Evolutionary conservation across 2,329 filamentous ascomycete species (phyloP).

Genomic region (Colletotrichum siamense): DNA sequence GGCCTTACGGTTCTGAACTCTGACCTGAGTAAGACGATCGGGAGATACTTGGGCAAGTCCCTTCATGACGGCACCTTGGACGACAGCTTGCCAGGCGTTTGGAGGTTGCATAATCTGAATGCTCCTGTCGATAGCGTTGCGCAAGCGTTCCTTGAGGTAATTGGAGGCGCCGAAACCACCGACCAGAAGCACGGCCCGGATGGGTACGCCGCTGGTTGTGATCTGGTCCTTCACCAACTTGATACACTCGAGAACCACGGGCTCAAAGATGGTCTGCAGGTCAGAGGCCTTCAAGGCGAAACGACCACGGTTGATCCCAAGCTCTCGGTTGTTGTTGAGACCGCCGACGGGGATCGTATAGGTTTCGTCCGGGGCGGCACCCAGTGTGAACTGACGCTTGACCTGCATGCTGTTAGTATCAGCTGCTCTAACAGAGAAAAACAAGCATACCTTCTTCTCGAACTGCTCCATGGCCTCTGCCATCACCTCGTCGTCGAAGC

Average conservation of each 20-base stretch:
- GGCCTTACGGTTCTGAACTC: conserved; percentile 61
- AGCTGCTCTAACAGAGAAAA: not conserved
- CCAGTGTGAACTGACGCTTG: conserved; percentile 32
- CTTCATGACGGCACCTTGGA: conserved; percentile 57
- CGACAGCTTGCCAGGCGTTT: conserved; percentile 55
- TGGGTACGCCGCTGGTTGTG: conserved; percentile 42
- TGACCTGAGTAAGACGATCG: conserved; percentile 38
- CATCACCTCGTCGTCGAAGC: conserved; percentile 46
- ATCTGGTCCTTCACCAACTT: conserved; percentile 50
- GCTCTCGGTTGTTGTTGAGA: conserved; percentile 39
- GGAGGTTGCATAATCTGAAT: conserved; percentile 53
- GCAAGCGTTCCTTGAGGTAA: conserved; percentile 48
- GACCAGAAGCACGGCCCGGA: conserved; percentile 52
- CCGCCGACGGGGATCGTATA: conserved; percentile 41
- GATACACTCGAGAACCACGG: conserved; percentile 48
- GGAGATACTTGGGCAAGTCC: conserved; percentile 44
- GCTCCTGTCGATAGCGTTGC: conserved; percentile 35
- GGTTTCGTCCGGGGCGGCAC: conserved; percentile 38
- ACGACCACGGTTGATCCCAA: conserved; percentile 41
- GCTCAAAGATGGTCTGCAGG: conserved; percentile 48
- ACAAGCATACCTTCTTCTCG: conserved; percentile 40
- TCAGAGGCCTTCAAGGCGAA: conserved; percentile 42
- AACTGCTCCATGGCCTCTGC: conserved; percentile 47
- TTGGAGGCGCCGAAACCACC: conserved; percentile 53
- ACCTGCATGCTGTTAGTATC: conserved; percentile 33